Conservation (phyloP, 2,329 filamentous ascomycete species). For the Verticillium klebahnii region DNA sequence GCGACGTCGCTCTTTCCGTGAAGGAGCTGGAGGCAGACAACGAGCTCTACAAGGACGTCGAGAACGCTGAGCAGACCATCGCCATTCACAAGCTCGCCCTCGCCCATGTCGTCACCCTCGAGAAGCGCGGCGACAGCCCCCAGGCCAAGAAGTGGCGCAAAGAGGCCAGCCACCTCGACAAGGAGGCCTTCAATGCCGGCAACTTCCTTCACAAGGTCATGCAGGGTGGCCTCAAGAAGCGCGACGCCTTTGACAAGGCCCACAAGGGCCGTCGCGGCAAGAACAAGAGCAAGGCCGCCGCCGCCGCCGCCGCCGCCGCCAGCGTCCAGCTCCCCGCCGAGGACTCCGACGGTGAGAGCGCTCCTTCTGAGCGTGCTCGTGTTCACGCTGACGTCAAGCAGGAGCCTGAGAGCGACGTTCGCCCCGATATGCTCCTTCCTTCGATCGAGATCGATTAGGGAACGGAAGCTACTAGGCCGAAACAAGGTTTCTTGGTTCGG, state of each 20-base stretch:
- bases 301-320: background rate
- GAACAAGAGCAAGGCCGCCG: background rate
- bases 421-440: background rate
- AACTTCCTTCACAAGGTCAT: background rate
- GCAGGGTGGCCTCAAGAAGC: background rate
- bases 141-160: background rate
- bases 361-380: background rate
- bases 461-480: background rate
- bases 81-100: background rate
- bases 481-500: too few relatives aligned
- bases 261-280: background rate
- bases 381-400: background rate
- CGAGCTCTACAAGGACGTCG: background rate
- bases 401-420: background rate
- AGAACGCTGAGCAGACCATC: background rate
- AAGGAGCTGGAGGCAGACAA: background rate
- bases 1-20: background rate
- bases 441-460: background rate
- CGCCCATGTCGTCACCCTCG: background rate
- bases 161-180: background rate
- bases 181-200: background rate
- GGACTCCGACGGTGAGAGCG: background rate
- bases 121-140: background rate
- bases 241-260: background rate
- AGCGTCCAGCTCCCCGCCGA: background rate